These are phyloP conservation scores for Hypoxylon trugodes DNA, from an alignment of 495 filamentous ascomycete genomes.

Conservation along the genomic window DNA sequence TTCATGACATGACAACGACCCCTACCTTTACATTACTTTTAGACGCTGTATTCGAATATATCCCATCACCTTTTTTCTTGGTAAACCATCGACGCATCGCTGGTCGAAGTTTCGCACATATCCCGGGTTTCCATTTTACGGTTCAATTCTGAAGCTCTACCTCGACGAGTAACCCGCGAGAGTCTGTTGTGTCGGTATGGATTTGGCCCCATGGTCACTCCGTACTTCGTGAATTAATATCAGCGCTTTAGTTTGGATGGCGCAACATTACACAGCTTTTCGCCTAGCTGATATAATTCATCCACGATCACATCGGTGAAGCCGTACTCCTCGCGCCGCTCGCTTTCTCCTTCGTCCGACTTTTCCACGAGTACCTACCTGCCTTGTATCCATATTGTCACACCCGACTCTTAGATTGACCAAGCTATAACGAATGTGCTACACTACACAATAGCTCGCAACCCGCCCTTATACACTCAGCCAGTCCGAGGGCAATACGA, in stretches of 20 bases:
- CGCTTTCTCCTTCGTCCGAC: conserved; percentile 23
- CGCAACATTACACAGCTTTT: conserved; percentile 35
- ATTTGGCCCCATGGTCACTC: conserved; percentile 32
- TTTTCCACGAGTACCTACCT: conserved; percentile 3
- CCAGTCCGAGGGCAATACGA: conserved; percentile 18
- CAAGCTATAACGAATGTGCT: conserved; percentile 25
- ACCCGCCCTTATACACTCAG: conserved; percentile 12
- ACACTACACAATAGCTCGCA: conserved; percentile 26
- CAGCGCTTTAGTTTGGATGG: conserved; percentile 28
- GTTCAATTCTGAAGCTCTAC: conserved; percentile 1
- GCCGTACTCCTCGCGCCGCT: conserved; percentile 12
- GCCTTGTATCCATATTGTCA: conserved; percentile 11
- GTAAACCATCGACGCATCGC: conserved; percentile 10
- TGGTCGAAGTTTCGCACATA: conserved; percentile 13
- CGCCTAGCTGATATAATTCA: conserved; percentile 19
- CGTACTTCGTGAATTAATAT: conserved; percentile 28
- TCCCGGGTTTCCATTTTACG: not conserved
- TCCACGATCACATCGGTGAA: conserved; percentile 26
- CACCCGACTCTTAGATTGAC: conserved; percentile 8
- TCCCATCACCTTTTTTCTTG: not conserved
- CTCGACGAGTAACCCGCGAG: not conserved
- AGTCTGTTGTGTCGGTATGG: conserved; percentile 13
- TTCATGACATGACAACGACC: conserved; percentile 19
- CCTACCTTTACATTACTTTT: conserved; percentile 5
- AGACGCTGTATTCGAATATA: not conserved